Percentiles rank a stretch among this genome's conserved stretches.
Conservation (phyloP, 1,139 yeast species). For the Wickerhamiella infanticola region DNA sequence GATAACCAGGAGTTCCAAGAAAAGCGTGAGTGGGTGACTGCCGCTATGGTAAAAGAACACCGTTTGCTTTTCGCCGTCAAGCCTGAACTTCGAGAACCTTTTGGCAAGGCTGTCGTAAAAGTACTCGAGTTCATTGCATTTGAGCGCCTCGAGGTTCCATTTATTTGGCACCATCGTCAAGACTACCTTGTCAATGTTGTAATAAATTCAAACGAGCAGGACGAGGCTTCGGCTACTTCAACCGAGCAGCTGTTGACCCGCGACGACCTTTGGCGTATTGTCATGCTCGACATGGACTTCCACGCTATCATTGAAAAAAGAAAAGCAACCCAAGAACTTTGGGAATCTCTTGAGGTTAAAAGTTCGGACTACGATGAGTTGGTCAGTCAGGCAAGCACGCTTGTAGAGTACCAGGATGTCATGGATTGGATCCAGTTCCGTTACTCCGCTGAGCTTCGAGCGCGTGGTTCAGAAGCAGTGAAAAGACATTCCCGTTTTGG, state of each 20-base stretch:
- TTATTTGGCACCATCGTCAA: slow-evolving; percentile 88
- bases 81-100: slow-evolving; percentile 40
- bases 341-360: slow-evolving; percentile 36
- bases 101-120: slow-evolving; percentile 54
- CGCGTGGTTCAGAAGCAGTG: slow-evolving; percentile 8
- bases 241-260: slow-evolving; percentile 29
- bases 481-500: slow-evolving; percentile 62
- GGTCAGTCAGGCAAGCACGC: slow-evolving; percentile 40
- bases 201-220: slow-evolving; percentile 17
- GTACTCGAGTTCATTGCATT: slow-evolving; percentile 66
- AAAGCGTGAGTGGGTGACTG: slow-evolving; percentile 63
- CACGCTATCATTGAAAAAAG: slow-evolving; percentile 75
- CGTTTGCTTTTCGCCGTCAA: slow-evolving; percentile 19
- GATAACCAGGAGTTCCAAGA: slow-evolving; percentile 49
- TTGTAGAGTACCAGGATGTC: slow-evolving; percentile 77
- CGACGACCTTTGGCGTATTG: slow-evolving; percentile 86
- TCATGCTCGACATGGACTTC: slow-evolving; percentile 72
- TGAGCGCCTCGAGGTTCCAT: slow-evolving; percentile 85
- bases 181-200: slow-evolving; percentile 55
- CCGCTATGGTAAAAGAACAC: slow-evolving; percentile 25
- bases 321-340: slow-evolving; percentile 37
- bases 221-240: slow-evolving; percentile 22
- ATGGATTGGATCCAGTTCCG: slow-evolving; percentile 72
- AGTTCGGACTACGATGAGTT: slow-evolving; percentile 31
- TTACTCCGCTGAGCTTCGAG: slow-evolving; percentile 54